These are phyloP conservation scores for Tolypocladium ophioglossoides DNA, from an alignment of 2,329 filamentous ascomycete genomes.

Conservation along the genomic window DNA sequence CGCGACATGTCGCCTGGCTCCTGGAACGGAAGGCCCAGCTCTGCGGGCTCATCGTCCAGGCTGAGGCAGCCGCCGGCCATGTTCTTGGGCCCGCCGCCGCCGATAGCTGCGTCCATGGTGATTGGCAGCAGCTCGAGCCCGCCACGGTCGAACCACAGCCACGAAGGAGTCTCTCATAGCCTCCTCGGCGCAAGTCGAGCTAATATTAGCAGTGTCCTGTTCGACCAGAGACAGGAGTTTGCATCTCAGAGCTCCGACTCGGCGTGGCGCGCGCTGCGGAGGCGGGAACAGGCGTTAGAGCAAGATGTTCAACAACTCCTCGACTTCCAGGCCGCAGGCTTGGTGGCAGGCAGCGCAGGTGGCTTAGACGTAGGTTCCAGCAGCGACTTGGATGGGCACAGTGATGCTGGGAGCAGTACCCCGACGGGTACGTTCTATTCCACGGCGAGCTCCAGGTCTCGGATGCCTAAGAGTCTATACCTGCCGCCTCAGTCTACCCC, in stretches of 20 bases:
- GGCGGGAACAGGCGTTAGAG: conserved; percentile 34
- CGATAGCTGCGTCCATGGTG: conserved; percentile 34
- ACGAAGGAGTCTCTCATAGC: not conserved
- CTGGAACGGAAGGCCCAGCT: conserved; percentile 15
- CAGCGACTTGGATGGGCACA: conserved; percentile 20
- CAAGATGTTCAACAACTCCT: conserved; percentile 36
- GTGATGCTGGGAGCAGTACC: conserved; percentile 30
- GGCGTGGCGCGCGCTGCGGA: conserved; percentile 34
- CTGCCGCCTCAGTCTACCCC: conserved; percentile 24
- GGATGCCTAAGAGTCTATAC: conserved; percentile 31
- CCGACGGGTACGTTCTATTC: conserved; percentile 30
- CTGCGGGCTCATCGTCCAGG: conserved; percentile 20
- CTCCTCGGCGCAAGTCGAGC: conserved; percentile 3
- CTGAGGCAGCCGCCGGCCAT: conserved; percentile 20
- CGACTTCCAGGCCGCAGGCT: conserved; percentile 35
- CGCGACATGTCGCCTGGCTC: conserved; percentile 6
- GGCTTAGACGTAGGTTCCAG: conserved; percentile 5
- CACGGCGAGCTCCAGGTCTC: conserved; percentile 26
- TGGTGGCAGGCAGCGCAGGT: conserved; percentile 26
- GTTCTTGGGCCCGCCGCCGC: conserved; percentile 39
- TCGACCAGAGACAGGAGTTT: conserved; percentile 22
- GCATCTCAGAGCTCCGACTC: conserved; percentile 26
- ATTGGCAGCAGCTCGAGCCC: conserved; percentile 10
- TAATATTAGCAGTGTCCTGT: conserved; percentile 22
- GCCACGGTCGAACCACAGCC: conserved; percentile 8